A percentile compares a stretch with the other conserved stretches of the same genome.
phyloP scores from a whole-genome alignment of 345 rosid species.

The Lenwebbia sp. region DNA sequence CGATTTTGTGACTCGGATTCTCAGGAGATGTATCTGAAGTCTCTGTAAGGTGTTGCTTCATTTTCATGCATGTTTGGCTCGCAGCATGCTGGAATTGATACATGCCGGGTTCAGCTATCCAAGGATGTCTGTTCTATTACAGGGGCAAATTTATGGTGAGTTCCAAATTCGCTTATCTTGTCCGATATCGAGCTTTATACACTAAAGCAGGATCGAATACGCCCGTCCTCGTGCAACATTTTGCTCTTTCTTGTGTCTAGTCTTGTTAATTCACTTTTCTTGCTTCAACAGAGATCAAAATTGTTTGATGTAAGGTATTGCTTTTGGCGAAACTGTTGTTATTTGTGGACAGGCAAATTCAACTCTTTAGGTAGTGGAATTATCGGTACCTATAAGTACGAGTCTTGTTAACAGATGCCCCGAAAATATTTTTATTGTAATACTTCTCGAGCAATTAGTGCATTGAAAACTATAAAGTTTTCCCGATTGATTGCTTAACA shows the following conservation, averaged over 20 bases:
- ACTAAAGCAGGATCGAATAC: not conserved
- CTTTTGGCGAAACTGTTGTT: not conserved
- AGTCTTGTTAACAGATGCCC: not conserved
- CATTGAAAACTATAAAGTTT: not conserved
- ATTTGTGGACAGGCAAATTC: not conserved
- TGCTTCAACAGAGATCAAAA: not conserved
- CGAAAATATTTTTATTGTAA: too few relatives aligned
- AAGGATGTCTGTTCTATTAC: not conserved
- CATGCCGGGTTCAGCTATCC: not conserved
- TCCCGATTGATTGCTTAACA: not conserved
- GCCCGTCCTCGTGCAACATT: not conserved
- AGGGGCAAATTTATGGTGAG: not conserved
- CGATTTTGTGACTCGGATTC: not conserved
- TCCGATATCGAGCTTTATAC: not conserved
- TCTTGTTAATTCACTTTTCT: not conserved
- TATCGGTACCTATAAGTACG: not conserved
- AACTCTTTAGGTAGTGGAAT: not conserved
- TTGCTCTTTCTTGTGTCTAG: not conserved
- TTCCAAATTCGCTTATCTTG: not conserved
- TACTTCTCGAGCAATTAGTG: too few relatives aligned
- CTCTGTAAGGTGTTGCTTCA: not conserved
- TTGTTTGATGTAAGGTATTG: not conserved
- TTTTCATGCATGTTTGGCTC: not conserved
- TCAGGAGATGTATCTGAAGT: not conserved
- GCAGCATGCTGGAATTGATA: not conserved